phyloP scores from a whole-genome alignment of 768 basidiomycete genomes.

The Suillus luteus region DNA sequence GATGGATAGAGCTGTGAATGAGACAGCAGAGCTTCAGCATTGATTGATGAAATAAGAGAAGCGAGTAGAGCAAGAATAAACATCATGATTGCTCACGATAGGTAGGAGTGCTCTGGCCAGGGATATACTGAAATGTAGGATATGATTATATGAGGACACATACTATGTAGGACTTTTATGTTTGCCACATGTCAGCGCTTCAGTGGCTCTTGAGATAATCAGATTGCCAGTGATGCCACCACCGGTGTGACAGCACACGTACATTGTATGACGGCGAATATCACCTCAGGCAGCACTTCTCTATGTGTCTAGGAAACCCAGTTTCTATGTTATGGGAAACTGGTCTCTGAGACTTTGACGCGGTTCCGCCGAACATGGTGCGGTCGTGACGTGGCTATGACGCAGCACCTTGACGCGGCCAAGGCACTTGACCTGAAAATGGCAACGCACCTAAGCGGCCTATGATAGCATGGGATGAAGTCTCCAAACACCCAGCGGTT shows the following conservation, averaged over 20 bases:
- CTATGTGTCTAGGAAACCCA: too few relatives aligned
- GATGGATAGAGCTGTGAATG: conserved; percentile 17
- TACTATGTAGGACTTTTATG: neutral
- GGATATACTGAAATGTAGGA: neutral
- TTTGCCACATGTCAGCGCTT: neutral
- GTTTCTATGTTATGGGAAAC: too few relatives aligned
- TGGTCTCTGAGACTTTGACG: too few relatives aligned
- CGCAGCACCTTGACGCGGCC: too few relatives aligned
- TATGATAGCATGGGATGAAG: too few relatives aligned
- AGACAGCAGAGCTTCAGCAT: conserved; percentile 23
- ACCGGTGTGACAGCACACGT: neutral
- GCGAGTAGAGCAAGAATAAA: conserved; percentile 10
- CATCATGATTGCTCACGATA: conserved; percentile 17
- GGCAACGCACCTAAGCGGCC: too few relatives aligned
- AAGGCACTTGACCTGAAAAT: too few relatives aligned
- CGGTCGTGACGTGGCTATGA: too few relatives aligned
- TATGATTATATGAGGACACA: neutral
- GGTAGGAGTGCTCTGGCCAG: neutral
- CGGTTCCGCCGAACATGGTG: too few relatives aligned
- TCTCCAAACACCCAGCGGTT: too few relatives aligned
- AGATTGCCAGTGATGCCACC: neutral
- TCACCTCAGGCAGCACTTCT: too few relatives aligned
- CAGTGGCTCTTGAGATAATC: neutral
- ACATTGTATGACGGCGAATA: too few relatives aligned
- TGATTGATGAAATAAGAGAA: conserved; percentile 11